These are phyloP conservation scores for Cadophora malorum DNA, from an alignment of 2,329 filamentous ascomycete genomes.

Conservation along the genomic window DNA sequence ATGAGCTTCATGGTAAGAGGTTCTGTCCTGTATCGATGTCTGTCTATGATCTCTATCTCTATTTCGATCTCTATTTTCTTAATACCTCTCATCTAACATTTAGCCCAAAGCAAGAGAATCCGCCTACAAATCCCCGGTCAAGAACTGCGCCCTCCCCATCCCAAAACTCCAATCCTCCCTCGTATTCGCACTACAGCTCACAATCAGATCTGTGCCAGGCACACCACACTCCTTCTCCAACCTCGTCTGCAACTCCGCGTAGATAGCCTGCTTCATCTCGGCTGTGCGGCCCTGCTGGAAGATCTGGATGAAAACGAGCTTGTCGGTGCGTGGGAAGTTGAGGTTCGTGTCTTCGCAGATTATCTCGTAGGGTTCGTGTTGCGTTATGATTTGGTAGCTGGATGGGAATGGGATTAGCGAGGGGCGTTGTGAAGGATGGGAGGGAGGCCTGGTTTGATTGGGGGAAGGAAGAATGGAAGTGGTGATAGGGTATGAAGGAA, in stretches of 20 bases:
- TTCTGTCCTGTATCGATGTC: too few relatives aligned
- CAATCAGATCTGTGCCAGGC: constrained; percentile 19
- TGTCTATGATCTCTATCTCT: too few relatives aligned
- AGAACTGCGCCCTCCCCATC: too few relatives aligned
- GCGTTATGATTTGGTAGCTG: constrained; percentile 32
- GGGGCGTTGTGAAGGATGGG: background rate
- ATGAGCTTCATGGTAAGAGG: background rate
- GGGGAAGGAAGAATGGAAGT: background rate
- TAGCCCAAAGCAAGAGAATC: too few relatives aligned
- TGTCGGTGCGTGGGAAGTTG: constrained; percentile 23
- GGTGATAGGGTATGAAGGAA: background rate
- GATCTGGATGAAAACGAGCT: constrained; percentile 27
- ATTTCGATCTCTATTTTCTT: background rate
- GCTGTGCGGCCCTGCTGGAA: constrained; percentile 30
- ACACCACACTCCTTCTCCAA: constrained; percentile 22
- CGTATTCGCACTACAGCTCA: too few relatives aligned
- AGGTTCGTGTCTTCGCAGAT: constrained; percentile 32
- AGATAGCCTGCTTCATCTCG: constrained; percentile 28
- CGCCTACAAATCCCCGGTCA: too few relatives aligned
- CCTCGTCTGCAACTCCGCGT: constrained; percentile 21
- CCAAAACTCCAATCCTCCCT: too few relatives aligned
- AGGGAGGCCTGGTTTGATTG: background rate
- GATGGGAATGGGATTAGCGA: background rate
- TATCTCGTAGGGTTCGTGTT: constrained; percentile 31
- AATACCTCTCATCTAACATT: too few relatives aligned